Evolutionary conservation across 192 early-diverging fungal species (phyloP), one percentile per base, ranked within the genome.

Genomic region (Dimargaris xerosporica): DNA sequence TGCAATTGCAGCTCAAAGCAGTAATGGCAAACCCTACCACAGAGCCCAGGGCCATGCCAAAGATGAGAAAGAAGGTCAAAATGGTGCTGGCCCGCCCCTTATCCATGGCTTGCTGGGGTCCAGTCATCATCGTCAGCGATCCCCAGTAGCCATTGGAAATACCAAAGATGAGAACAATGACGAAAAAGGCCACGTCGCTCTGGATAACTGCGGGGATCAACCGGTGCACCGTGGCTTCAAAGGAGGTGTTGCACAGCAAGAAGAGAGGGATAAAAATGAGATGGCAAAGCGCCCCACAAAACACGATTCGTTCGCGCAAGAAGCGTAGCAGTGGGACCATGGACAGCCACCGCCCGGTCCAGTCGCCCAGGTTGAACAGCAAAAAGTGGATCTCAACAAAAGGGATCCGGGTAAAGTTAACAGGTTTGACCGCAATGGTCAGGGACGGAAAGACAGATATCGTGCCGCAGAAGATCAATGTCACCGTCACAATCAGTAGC

Each of bases 321-420:
- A 80, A 44, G 53, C 84, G 42, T 52, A 72, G 54, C 56, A 68
- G 67, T 2, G 67, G 65, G 51, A 76, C 73, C 54, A 75, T 74
- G 29, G 79, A 80, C 25, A 81, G 66, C 23, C 67, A 62, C 26
- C 81, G 74, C 39, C 88, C 88, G 7, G 82, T 23, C 79, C 82
- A 87, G 63, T 91, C 89, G 51, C 84, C 86, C 34, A 83, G 17
- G 67, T 85, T 88, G 62, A 76, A 89, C 13, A 78, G 54, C 59
- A 91, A 70, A 62, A 89, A 91, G 53, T 88, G 86, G 47, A 87
- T 71, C 2, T 85, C 78, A 29, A 86, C 79, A 73, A 86, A 85
- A 31, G 61, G 79, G 76, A 45, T 77, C 79, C 68, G 28, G 48
- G 67, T 44, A 53, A 73, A 48, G 71, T 78, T 61, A 74, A 78